Base-by-base conservation (phyloP, 192 early-diverging fungal genomes). In the Neocallimastix lanati region DNA sequence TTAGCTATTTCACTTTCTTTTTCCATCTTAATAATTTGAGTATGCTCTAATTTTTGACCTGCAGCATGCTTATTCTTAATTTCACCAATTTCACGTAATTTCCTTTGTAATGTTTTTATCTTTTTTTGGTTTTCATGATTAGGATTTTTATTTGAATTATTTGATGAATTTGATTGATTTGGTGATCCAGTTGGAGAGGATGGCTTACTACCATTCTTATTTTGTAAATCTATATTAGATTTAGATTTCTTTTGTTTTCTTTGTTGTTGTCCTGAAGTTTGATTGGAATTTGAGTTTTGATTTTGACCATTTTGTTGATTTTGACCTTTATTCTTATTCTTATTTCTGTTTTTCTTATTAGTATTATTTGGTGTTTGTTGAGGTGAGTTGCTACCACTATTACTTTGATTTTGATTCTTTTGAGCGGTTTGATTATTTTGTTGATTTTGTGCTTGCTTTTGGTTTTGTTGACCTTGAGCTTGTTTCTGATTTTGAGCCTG, bases 11-110 rank as follows among this genome's bases (percentile, higher is more conserved):
- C 40, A 50, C 18, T 50, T 50, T 50, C 40, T 50, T 50, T 50
- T 50, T 50, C 40, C 40, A 50, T 50, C 40, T 50, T 50, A 21
- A 50, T 50, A 21, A 90, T 85, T 87, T 96, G 95, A 28, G 94
- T 93, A 79, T 90, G 85, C 85, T 96, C 96, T 12, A 99, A 85
- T 25, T 82, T 85, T 77, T 94, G 93, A 29, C 96, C 96, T 21
- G 86, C 88, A 28, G 86, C 87, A 81, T 91, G 88, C 80, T 90
- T 92, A 58, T 90, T 89, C 82, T 93, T 95, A 67, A 99, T 88
- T 76, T 93, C 93, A 37, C 86, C 86, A 84, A 99, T 98, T 85
- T 95, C 93, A 81, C 91, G 91, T 77, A 98, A 82, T 85, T 98
- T 99, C 87, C 97, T 99, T 78, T 93, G 91, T 27, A 98, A 83